Evolutionary conservation across 495 filamentous ascomycete genomes (phyloP), one percentile per base, ranked within the genome.

Genomic region (Penicillium pancosmium): DNA sequence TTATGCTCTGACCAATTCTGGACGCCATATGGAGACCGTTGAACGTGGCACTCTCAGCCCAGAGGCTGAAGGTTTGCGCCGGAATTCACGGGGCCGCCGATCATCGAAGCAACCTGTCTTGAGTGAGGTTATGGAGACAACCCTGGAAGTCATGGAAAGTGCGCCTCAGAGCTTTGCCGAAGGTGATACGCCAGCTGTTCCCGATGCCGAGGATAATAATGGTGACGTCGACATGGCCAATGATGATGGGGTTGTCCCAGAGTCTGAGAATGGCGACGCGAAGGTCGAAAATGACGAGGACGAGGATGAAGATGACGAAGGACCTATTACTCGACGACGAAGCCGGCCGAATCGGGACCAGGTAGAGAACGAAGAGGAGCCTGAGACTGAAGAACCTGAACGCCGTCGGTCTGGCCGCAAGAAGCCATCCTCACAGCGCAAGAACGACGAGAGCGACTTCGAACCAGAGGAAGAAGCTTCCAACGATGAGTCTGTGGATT

Each of bases 371-470:
- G 64, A 71, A 27, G 73, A 70, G 66, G 41, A 21, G 21, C 38
- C 18, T 18, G 63, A 61, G 56, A 63, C 70, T 47, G 70, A 67
- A 57, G 76, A 56, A 76, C 35, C 80, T 18, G 68, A 82, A 2
- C 80, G 73, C 21, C 80, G 83, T 40, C 71, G 75, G 43, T 71
- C 73, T 55, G 69, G 78, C 56, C 79, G 80, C 55, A 80, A 81
- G 62, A 80, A 77, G 56, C 75, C 75, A 23, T 49, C 62, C 27
- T 80, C 78, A 25, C 80, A 88, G 67, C 83, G 82, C 51, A 83
- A 80, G 25, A 59, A 92, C 57, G 88, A 89, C 15, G 91, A 88
- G 63, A 94, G 91, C 68, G 92, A 97, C 61, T 96, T 96, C 65
- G 91, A 96, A 64, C 91, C 91, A 8, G 82, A 82, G 8, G 85